phyloP scores from a whole-genome alignment of 306 rosid species.

The Begonia loranthoides region DNA sequence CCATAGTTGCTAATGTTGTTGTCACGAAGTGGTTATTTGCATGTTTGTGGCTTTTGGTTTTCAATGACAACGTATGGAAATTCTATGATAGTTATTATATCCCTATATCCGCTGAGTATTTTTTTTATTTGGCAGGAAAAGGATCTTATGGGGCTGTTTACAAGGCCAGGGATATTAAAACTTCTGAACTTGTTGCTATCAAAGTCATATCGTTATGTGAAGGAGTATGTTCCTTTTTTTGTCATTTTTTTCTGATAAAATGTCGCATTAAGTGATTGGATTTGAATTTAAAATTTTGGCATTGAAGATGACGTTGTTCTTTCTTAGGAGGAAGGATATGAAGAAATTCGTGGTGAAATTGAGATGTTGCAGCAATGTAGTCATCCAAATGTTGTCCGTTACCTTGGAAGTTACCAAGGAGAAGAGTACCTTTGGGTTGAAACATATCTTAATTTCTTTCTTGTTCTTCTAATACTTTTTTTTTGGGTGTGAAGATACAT shows the following conservation, averaged over 20 bases:
- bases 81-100: not conserved
- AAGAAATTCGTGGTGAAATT: constrained; percentile 95
- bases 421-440: constrained; percentile 99
- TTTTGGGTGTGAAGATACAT: too few species aligned
- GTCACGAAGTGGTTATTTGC: not conserved
- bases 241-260: not conserved
- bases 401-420: constrained; percentile 98
- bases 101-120: constrained; percentile 5
- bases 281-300: constrained; percentile 11
- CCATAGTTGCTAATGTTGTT: too few species aligned
- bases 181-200: constrained; percentile 91
- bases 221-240: constrained; percentile 47
- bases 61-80: constrained; percentile 1
- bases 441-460: constrained; percentile 1
- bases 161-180: constrained; percentile 83
- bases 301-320: constrained; percentile 11
- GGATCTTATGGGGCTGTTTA: constrained; percentile 96
- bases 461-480: too few species aligned
- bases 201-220: constrained; percentile 84
- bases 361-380: constrained; percentile 98
- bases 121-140: constrained; percentile 46
- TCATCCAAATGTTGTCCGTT: constrained; percentile 97
- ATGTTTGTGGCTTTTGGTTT: not conserved
- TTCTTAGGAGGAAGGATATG: constrained; percentile 92
- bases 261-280: constrained; percentile 4